phyloP scores from a whole-genome alignment of 306 rosid species.

The Rosa chinensis region DNA sequence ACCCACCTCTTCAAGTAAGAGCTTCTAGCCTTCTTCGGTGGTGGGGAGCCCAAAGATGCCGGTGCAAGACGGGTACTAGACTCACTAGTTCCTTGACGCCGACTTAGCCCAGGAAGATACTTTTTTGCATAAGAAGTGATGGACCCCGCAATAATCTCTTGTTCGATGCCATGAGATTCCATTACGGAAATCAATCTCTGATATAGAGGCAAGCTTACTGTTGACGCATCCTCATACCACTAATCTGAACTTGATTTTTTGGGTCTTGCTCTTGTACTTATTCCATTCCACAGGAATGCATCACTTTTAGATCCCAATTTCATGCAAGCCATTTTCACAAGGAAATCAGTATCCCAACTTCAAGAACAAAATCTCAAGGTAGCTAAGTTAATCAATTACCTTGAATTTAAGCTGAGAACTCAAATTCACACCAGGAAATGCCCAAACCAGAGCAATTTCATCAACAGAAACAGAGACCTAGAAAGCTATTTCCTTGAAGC shows the following conservation, averaged over 20 bases:
- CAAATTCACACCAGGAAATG: conserved; percentile 16
- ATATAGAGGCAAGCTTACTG: conserved; percentile 75
- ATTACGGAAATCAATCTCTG: conserved; percentile 72
- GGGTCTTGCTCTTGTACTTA: conserved; percentile 95
- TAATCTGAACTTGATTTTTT: conserved; percentile 80
- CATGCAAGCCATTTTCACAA: conserved; percentile 72
- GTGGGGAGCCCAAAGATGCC: conserved; percentile 58
- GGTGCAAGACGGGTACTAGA: conserved; percentile 52
- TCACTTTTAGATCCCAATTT: conserved; percentile 96
- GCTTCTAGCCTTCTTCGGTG: conserved; percentile 80
- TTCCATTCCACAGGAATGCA: conserved; percentile 94
- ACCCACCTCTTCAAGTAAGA: conserved; percentile 76
- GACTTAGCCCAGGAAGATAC: too few species aligned
- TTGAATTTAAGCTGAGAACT: conserved; percentile 11
- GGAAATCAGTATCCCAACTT: conserved; percentile 16
- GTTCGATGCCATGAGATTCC: conserved; percentile 87
- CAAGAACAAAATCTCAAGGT: background rate
- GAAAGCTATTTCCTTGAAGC: background rate
- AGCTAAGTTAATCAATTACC: conserved; percentile 19
- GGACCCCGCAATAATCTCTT: conserved; percentile 80
- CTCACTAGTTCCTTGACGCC: conserved; percentile 31
- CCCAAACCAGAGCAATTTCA: conserved; percentile 27
- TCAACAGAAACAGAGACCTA: conserved; percentile 10
- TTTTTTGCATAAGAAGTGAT: conserved; percentile 61
- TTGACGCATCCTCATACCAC: conserved; percentile 89